Conservation (phyloP, 768 basidiomycete species). For the Mycena sanguinolenta region DNA sequence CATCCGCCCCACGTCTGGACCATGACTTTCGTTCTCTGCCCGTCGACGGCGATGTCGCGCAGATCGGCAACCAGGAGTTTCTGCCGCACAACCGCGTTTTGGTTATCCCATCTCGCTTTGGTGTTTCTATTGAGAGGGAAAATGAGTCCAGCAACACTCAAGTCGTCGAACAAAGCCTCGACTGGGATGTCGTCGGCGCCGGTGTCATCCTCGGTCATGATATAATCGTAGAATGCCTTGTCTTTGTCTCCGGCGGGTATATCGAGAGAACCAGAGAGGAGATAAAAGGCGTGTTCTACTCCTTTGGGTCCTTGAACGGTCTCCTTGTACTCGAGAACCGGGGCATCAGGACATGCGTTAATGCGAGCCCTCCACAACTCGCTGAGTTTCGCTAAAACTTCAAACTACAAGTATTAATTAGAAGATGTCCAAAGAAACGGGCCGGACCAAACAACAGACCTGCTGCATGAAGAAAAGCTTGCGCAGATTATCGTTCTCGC, state of each 20-base stretch:
- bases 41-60: slow-evolving; percentile 52
- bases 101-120: slow-evolving; percentile 51
- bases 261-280: slow-evolving; percentile 60
- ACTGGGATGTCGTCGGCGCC: slow-evolving; percentile 51
- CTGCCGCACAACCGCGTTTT: slow-evolving; percentile 54
- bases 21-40: slow-evolving; percentile 49
- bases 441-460: slow-evolving; percentile 42
- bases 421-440: not conserved
- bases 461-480: slow-evolving; percentile 69
- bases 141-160: slow-evolving; percentile 58
- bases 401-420: slow-evolving; percentile 52
- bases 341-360: slow-evolving; percentile 63
- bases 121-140: slow-evolving; percentile 60
- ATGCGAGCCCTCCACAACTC: slow-evolving; percentile 64
- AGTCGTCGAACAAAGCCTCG: slow-evolving; percentile 65
- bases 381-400: slow-evolving; percentile 59
- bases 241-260: slow-evolving; percentile 55
- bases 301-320: slow-evolving; percentile 45
- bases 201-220: slow-evolving; percentile 55
- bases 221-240: slow-evolving; percentile 58
- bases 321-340: slow-evolving; percentile 55
- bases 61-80: slow-evolving; percentile 58
- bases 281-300: slow-evolving; percentile 53
- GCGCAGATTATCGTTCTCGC: slow-evolving; percentile 56
- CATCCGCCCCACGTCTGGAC: slow-evolving; percentile 56